phyloP scores from a whole-genome alignment of 495 filamentous ascomycete species.

The Astrothelium subdiscretum region DNA sequence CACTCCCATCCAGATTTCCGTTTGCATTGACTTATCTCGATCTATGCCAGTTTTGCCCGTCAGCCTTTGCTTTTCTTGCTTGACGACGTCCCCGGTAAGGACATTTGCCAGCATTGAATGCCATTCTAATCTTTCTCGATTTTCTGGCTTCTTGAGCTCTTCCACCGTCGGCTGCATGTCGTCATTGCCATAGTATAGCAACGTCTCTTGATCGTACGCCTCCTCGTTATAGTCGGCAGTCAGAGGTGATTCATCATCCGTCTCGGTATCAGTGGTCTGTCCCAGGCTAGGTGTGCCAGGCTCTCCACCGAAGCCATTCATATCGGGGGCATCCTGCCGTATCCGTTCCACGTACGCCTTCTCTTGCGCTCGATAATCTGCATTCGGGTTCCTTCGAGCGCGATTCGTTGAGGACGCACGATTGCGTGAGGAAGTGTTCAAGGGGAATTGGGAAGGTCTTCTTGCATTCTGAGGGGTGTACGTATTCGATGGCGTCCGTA shows the following conservation, averaged over 20 bases:
- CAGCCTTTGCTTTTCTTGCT: constrained; percentile 91
- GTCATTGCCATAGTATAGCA: constrained; percentile 78
- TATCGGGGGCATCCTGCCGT: constrained; percentile 49
- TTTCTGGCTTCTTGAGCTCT: constrained; percentile 76
- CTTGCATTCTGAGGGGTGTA: constrained; percentile 54
- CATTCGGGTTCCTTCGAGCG: constrained; percentile 52
- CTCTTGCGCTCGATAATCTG: constrained; percentile 71
- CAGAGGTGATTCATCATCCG: constrained; percentile 81
- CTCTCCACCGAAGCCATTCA: constrained; percentile 62
- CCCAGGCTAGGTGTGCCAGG: constrained; percentile 50
- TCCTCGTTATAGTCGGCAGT: constrained; percentile 75
- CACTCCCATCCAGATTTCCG: constrained; percentile 84
- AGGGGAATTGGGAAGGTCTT: constrained; percentile 48
- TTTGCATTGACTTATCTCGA: constrained; percentile 57
- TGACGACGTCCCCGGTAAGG: constrained; percentile 90
- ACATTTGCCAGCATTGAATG: constrained; percentile 95
- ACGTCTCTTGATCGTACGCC: constrained; percentile 80
- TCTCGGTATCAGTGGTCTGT: constrained; percentile 66
- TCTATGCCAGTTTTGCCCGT: constrained; percentile 72
- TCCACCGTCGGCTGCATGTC: constrained; percentile 80
- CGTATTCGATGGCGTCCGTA: constrained; percentile 55
- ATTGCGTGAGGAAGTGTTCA: constrained; percentile 35
- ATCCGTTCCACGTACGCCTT: constrained; percentile 70
- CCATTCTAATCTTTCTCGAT: constrained; percentile 90
- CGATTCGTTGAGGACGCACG: constrained; percentile 39